These are phyloP conservation scores for Aechmea fasciata DNA, from an alignment of 176 grass and related monocot species.

Conservation along the genomic window DNA sequence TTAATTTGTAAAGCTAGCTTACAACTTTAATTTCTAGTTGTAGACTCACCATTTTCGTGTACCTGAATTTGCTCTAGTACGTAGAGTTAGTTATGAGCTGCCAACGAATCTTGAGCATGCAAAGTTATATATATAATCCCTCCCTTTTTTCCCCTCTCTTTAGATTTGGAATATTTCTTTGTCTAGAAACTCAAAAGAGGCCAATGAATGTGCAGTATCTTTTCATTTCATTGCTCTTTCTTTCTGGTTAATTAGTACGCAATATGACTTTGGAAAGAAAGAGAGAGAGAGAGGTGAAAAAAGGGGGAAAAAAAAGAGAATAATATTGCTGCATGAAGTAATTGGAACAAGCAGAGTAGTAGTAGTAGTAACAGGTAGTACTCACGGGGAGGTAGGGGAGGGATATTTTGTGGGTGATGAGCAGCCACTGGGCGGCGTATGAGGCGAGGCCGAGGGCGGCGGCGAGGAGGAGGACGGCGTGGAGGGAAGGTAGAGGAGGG, in stretches of 20 bases:
- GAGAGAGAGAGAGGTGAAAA: not conserved
- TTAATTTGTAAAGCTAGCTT: too few species aligned
- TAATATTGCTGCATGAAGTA: not conserved
- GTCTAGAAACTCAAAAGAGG: not conserved
- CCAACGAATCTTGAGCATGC: too few species aligned
- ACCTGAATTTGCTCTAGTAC: too few species aligned
- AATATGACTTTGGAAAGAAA: not conserved
- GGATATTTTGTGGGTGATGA: conserved; percentile 25
- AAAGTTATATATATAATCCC: too few species aligned
- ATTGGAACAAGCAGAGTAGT: not conserved
- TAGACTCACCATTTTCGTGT: too few species aligned
- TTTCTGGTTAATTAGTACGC: too few species aligned
- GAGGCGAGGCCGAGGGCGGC: conserved; percentile 48
- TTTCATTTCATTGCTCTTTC: too few species aligned
- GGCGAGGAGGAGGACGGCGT: conserved; percentile 48
- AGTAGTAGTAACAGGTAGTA: not conserved
- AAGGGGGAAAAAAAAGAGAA: not conserved
- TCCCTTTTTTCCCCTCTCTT: too few species aligned
- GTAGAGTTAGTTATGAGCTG: too few species aligned
- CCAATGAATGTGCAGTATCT: not conserved
- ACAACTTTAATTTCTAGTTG: too few species aligned
- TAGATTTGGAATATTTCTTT: too few species aligned
- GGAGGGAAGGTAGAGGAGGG: conserved; percentile 65
- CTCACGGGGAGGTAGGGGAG: conserved; percentile 57
- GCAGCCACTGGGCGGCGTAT: conserved; percentile 50